These are phyloP conservation scores for Ensete ventricosum DNA, from an alignment of 176 grass and related monocot genomes.

Conservation along the genomic window DNA sequence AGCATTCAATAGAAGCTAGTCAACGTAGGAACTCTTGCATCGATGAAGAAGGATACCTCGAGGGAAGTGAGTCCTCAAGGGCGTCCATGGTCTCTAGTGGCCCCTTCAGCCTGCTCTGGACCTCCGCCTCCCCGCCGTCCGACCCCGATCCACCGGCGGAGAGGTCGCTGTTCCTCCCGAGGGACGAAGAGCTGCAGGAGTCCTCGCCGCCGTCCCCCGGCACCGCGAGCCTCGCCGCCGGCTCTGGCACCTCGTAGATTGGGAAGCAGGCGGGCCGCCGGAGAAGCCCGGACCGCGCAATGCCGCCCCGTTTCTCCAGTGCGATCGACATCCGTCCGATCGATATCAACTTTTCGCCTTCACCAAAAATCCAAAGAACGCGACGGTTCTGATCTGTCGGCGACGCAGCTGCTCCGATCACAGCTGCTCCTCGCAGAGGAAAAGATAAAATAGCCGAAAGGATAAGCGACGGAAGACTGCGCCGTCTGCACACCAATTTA, in stretches of 20 bases:
- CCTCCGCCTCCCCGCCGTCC: conserved; percentile 62
- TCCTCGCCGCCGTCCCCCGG: conserved; percentile 29
- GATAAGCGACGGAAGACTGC: too few species aligned
- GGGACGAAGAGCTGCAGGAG: conserved; percentile 47
- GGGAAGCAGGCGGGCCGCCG: conserved; percentile 11
- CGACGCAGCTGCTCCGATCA: too few species aligned
- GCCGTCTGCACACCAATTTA: too few species aligned
- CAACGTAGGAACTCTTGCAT: not conserved
- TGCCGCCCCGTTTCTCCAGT: conserved; percentile 8
- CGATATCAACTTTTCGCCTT: too few species aligned
- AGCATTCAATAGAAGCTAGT: too few species aligned
- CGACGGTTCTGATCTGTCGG: too few species aligned
- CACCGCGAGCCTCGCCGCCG: conserved; percentile 23
- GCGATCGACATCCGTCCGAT: conserved; percentile 62
- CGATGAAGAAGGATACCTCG: conserved; percentile 36
- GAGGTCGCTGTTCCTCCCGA: conserved; percentile 53
- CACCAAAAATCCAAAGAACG: too few species aligned
- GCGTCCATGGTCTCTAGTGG: conserved; percentile 86
- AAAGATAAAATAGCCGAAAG: too few species aligned
- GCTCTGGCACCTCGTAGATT: not conserved
- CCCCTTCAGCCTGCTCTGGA: conserved; percentile 77
- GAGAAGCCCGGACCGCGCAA: conserved; percentile 21
- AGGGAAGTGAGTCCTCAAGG: conserved; percentile 74
- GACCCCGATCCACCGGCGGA: conserved; percentile 15
- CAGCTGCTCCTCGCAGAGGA: too few species aligned